Evolutionary conservation across 2,329 filamentous ascomycete species (phyloP).

Genomic region (Colletotrichum sp.): DNA sequence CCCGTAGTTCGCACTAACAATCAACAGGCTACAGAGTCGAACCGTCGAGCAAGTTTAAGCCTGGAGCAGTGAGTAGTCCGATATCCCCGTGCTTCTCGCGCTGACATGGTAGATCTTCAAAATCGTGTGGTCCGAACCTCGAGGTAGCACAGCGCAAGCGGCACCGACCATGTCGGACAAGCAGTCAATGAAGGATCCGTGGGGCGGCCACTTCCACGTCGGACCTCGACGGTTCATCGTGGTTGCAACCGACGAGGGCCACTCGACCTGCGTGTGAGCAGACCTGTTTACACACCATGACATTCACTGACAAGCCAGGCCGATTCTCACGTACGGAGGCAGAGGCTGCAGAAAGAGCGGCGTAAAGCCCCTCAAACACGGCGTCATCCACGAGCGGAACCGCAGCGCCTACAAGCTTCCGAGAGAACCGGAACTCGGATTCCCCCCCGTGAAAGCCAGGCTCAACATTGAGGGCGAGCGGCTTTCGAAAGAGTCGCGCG

Average conservation of each 20-base stretch:
- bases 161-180: constrained; percentile 29
- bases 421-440: constrained; percentile 53
- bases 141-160: constrained; percentile 37
- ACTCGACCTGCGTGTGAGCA: constrained; percentile 62
- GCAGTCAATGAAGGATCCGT: constrained; percentile 36
- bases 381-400: constrained; percentile 49
- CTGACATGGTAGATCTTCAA: constrained; percentile 53
- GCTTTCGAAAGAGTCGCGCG: constrained; percentile 54
- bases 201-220: constrained; percentile 46
- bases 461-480: constrained; percentile 48
- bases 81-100: not conserved
- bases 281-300: not conserved
- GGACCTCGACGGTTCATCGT: constrained; percentile 62
- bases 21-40: constrained; percentile 44
- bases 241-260: constrained; percentile 54
- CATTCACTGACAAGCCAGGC: constrained; percentile 38
- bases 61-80: constrained; percentile 40
- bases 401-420: constrained; percentile 34
- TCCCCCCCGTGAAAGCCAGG: constrained; percentile 47
- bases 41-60: constrained; percentile 41
- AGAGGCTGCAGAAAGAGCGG: constrained; percentile 59
- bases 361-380: constrained; percentile 57
- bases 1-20: not conserved
- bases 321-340: constrained; percentile 60
- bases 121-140: constrained; percentile 58